A percentile compares a stretch with the other conserved stretches of the same genome.
phyloP scores from a whole-genome alignment of 805 yeast species.

The Suhomyces sp. region DNA sequence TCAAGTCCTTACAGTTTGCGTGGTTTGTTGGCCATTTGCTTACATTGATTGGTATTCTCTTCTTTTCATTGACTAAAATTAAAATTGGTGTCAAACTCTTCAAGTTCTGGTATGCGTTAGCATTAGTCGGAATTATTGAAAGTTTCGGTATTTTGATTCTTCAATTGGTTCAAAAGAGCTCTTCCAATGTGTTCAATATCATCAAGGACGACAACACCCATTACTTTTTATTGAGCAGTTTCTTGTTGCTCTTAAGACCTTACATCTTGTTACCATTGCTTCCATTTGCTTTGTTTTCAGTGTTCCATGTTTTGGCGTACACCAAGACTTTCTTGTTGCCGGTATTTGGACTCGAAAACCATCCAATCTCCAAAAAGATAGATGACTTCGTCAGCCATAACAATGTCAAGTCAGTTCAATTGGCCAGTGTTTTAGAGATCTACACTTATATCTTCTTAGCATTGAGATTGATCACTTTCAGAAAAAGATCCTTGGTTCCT shows the following conservation, averaged over 20 bases:
- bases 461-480: slow-evolving; percentile 56
- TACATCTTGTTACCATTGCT: slow-evolving; percentile 58
- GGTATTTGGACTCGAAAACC: slow-evolving; percentile 38
- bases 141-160: slow-evolving; percentile 75
- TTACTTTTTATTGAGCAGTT: slow-evolving; percentile 60
- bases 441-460: slow-evolving; percentile 44
- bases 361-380: slow-evolving; percentile 38
- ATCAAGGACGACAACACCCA: slow-evolving; percentile 64
- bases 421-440: slow-evolving; percentile 40
- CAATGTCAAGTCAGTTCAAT: slow-evolving; percentile 37
- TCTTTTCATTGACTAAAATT: slow-evolving; percentile 34
- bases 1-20: slow-evolving; percentile 56
- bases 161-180: slow-evolving; percentile 45
- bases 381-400: slow-evolving; percentile 32
- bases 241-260: slow-evolving; percentile 50
- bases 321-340: slow-evolving; percentile 66
- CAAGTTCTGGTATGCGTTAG: slow-evolving; percentile 51
- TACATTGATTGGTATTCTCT: slow-evolving; percentile 30
- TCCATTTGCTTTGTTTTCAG: slow-evolving; percentile 75
- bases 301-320: slow-evolving; percentile 80
- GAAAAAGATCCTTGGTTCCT: slow-evolving; percentile 59
- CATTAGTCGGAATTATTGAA: slow-evolving; percentile 61
- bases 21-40: slow-evolving; percentile 61
- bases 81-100: slow-evolving; percentile 22
- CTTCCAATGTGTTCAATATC: slow-evolving; percentile 20